phyloP scores from a whole-genome alignment of 768 basidiomycete genomes.

The Russula foetens region DNA sequence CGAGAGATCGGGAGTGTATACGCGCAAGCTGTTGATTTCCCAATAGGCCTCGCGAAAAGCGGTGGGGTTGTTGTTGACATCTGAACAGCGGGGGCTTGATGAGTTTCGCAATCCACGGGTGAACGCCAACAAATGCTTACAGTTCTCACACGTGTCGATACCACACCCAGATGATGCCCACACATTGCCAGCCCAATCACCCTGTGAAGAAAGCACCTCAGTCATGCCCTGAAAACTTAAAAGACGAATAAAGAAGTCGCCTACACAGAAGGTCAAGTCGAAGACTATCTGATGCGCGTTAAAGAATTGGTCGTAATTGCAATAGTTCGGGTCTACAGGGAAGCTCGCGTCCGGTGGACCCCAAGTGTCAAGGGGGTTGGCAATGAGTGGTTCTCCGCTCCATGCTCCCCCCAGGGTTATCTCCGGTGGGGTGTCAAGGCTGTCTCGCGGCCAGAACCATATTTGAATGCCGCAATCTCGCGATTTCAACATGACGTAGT shows the following conservation, averaged over 20 bases:
- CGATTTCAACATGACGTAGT: conserved; percentile 45
- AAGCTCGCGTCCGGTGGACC: conserved; percentile 43
- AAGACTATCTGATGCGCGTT: conserved; percentile 46
- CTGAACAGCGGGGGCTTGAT: conserved; percentile 25
- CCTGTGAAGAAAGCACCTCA: conserved; percentile 4
- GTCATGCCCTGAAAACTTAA: not conserved
- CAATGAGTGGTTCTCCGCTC: not conserved
- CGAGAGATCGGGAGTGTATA: conserved; percentile 34
- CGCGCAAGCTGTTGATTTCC: conserved; percentile 52
- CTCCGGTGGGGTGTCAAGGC: conserved; percentile 36
- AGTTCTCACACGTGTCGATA: conserved; percentile 33
- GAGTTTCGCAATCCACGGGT: not conserved
- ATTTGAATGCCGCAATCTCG: conserved; percentile 38
- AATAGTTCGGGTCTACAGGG: conserved; percentile 32
- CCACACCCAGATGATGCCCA: conserved; percentile 30
- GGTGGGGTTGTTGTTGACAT: conserved; percentile 50
- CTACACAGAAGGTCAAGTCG: conserved; percentile 55
- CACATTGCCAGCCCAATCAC: conserved; percentile 14
- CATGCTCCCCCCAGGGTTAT: conserved; percentile 23
- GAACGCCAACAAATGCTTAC: conserved; percentile 30
- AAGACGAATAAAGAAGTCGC: conserved; percentile 14
- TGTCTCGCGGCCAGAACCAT: conserved; percentile 54
- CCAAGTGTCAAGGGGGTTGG: conserved; percentile 31
- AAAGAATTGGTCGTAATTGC: conserved; percentile 47
- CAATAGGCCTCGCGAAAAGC: conserved; percentile 60